Evolutionary conservation across 495 filamentous ascomycete species (phyloP).

Genomic region (Aspergillus nidulans): DNA sequence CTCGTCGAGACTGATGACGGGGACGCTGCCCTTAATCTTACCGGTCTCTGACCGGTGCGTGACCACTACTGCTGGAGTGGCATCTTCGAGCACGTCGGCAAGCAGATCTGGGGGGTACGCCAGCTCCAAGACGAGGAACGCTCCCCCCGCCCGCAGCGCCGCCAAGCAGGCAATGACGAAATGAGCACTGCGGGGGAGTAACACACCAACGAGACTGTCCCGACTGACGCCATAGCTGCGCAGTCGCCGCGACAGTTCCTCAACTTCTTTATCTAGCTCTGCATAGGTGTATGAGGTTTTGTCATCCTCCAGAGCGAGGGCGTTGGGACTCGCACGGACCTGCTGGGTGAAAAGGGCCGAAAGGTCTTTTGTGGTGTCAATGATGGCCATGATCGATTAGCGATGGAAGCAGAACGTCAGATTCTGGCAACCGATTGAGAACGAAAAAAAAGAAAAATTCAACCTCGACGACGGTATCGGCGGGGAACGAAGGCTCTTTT

Average conservation of each 20-base stretch:
- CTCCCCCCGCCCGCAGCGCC: conserved; percentile 60
- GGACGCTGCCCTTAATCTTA: conserved; percentile 52
- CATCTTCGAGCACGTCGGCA: conserved; percentile 64
- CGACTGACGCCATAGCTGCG: conserved; percentile 55
- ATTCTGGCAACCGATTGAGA: neutral
- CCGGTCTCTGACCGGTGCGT: conserved; percentile 50
- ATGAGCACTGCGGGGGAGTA: conserved; percentile 61
- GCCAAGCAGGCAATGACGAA: conserved; percentile 69
- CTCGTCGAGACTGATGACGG: conserved; percentile 54
- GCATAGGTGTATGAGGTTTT: conserved; percentile 52
- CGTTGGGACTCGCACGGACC: conserved; percentile 53
- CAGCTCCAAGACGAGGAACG: conserved; percentile 66
- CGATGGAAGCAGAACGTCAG: neutral
- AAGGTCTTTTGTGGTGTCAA: conserved; percentile 61
- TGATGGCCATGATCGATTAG: conserved; percentile 41
- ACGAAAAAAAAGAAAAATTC: neutral
- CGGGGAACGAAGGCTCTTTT: neutral
- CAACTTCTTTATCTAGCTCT: conserved; percentile 56
- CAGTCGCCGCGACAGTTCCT: conserved; percentile 49
- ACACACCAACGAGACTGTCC: conserved; percentile 59
- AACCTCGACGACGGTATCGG: neutral
- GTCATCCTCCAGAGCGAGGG: conserved; percentile 59
- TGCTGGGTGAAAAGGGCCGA: conserved; percentile 56
- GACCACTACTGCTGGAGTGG: conserved; percentile 56
- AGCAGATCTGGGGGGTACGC: conserved; percentile 62